phyloP scores from a whole-genome alignment of 2,329 filamentous ascomycete species.

The Fusarium tuaranense region DNA sequence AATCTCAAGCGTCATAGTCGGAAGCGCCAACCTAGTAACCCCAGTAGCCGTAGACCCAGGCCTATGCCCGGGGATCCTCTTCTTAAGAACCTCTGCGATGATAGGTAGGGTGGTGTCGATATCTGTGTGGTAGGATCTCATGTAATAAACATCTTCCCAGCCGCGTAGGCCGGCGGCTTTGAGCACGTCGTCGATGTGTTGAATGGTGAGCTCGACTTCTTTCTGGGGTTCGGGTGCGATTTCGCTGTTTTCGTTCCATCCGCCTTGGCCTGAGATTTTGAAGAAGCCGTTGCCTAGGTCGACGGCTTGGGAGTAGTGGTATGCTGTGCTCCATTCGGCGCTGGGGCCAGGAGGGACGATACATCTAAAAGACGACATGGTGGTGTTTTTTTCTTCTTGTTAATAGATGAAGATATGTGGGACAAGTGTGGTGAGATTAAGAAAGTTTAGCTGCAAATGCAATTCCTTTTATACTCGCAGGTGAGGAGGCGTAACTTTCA shows the following conservation, averaged over 20 bases:
- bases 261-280: constrained; percentile 42
- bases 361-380: constrained; percentile 9
- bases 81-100: constrained; percentile 19
- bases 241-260: constrained; percentile 32
- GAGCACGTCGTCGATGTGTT: constrained; percentile 42
- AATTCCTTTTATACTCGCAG: neutral
- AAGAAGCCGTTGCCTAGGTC: constrained; percentile 38
- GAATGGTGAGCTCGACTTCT: constrained; percentile 33
- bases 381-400: too few species aligned
- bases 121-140: constrained; percentile 41
- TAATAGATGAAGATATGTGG: neutral
- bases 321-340: constrained; percentile 8
- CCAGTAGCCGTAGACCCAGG: constrained; percentile 21
- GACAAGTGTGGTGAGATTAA: neutral
- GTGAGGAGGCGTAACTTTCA: neutral
- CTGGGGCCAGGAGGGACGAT: constrained; percentile 12
- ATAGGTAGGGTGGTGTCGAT: constrained; percentile 28
- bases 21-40: constrained; percentile 29
- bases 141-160: constrained; percentile 45
- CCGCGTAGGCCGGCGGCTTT: constrained; percentile 37
- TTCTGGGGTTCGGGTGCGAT: constrained; percentile 22
- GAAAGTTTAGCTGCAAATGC: neutral
- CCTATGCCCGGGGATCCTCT: constrained; percentile 23
- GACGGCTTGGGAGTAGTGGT: constrained; percentile 42
- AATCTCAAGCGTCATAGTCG: constrained; percentile 37